Percentiles rank a stretch among this genome's conserved stretches.
Evolutionary conservation across 2,329 filamentous ascomycete genomes (phyloP).

Genomic region (Camillea tinctor): DNA sequence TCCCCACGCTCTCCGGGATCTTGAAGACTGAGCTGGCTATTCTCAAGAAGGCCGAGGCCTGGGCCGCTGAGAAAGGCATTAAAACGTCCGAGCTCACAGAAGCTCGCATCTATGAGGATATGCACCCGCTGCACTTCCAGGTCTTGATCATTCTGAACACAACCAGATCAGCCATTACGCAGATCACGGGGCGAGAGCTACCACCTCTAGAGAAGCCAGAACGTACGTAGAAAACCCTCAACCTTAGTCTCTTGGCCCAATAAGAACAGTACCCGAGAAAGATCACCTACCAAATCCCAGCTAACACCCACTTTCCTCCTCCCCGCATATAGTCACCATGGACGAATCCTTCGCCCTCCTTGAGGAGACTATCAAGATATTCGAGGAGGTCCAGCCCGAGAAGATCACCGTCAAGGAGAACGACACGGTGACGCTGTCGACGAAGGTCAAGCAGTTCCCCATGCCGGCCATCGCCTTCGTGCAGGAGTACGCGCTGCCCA

Average conservation of each 20-base stretch:
- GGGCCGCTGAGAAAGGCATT: constrained; percentile 29
- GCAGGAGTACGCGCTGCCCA: constrained; percentile 51
- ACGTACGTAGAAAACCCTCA: constrained; percentile 14
- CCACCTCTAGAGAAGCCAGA: constrained; percentile 28
- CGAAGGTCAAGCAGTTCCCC: constrained; percentile 31
- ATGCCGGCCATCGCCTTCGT: constrained; percentile 42
- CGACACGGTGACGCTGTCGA: constrained; percentile 29
- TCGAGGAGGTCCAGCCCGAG: constrained; percentile 33
- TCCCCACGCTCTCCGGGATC: constrained; percentile 33
- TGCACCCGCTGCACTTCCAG: constrained; percentile 44
- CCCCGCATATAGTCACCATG: constrained; percentile 26
- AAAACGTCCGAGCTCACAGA: constrained; percentile 26
- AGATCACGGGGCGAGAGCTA: constrained; percentile 34
- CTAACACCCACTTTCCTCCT: not conserved
- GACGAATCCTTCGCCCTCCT: constrained; percentile 37
- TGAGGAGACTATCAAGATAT: constrained; percentile 26
- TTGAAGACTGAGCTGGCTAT: constrained; percentile 34
- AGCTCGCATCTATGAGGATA: constrained; percentile 39
- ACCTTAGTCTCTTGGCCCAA: too few species aligned
- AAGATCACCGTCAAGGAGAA: constrained; percentile 34
- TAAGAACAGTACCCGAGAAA: too few species aligned
- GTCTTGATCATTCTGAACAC: constrained; percentile 27
- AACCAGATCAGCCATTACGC: constrained; percentile 31
- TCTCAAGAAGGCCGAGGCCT: constrained; percentile 37
- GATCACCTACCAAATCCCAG: too few species aligned